phyloP scores from a whole-genome alignment of 1,284 basidiomycete species.

The Meripilus lineatus region DNA sequence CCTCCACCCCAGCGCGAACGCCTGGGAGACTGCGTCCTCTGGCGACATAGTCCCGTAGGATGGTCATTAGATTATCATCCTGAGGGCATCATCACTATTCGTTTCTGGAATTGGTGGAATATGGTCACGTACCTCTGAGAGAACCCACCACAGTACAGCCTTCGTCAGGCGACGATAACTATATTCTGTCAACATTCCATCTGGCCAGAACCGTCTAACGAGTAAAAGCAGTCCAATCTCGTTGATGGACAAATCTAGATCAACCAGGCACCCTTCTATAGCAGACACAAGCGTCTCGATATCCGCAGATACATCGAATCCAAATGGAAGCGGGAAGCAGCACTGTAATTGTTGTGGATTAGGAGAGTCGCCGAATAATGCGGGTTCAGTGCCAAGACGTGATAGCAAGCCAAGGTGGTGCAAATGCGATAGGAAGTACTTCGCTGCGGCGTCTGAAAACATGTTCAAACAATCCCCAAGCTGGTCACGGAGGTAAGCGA shows the following conservation, averaged over 20 bases:
- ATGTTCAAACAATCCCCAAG: conserved; percentile 59
- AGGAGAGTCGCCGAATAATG: conserved; percentile 32
- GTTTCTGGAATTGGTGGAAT: background rate
- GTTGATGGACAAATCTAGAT: conserved; percentile 68
- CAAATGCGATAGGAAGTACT: conserved; percentile 54
- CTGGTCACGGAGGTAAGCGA: conserved; percentile 56
- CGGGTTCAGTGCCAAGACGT: conserved; percentile 33
- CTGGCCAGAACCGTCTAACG: conserved; percentile 65
- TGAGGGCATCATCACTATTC: conserved; percentile 21
- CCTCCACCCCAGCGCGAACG: conserved; percentile 43
- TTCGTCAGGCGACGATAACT: conserved; percentile 49
- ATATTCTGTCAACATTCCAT: conserved; percentile 65
- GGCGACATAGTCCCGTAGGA: conserved; percentile 61
- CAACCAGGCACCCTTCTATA: conserved; percentile 66
- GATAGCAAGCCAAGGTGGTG: conserved; percentile 58
- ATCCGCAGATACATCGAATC: conserved; percentile 64
- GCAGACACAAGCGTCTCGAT: conserved; percentile 69
- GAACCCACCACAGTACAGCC: conserved; percentile 53
- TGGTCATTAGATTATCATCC: conserved; percentile 57
- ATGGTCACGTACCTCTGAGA: conserved; percentile 50
- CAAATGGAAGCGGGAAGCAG: conserved; percentile 61
- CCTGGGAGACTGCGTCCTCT: conserved; percentile 55
- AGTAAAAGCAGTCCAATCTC: conserved; percentile 69
- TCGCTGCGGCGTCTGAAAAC: conserved; percentile 45
- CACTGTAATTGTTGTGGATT: conserved; percentile 35